Conservation (phyloP, 2,329 filamentous ascomycete genomes). For the Acephala macrosclerotiorum region DNA sequence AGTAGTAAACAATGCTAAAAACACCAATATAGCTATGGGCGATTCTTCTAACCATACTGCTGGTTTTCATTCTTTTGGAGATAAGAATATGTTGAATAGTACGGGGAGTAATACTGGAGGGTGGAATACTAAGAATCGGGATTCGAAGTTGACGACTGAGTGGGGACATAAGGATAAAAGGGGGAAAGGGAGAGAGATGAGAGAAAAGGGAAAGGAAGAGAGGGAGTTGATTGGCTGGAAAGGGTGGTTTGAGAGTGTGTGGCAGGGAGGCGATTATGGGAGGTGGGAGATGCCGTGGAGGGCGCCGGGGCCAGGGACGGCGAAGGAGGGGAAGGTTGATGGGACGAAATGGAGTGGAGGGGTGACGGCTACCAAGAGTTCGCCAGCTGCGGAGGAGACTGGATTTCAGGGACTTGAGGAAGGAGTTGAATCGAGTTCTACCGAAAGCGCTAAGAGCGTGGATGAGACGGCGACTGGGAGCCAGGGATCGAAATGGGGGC, state of each 20-base stretch:
- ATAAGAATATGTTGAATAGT: slow-evolving; percentile 19
- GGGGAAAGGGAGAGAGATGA: neutral
- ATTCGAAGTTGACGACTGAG: neutral
- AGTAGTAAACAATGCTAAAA: slow-evolving; percentile 15
- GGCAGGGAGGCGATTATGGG: neutral
- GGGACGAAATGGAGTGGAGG: neutral
- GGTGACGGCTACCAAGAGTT: too few species aligned
- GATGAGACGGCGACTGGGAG: neutral
- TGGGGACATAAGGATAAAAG: neutral
- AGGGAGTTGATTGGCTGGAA: neutral
- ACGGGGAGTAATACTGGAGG: slow-evolving; percentile 19
- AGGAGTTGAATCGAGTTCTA: neutral
- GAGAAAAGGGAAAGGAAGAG: neutral
- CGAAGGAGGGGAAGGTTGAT: neutral
- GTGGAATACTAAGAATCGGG: slow-evolving; percentile 17
- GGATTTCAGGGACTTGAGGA: neutral
- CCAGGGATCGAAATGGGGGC: neutral
- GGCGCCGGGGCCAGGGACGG: neutral
- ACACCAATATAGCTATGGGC: slow-evolving; percentile 12
- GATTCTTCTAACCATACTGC: slow-evolving; percentile 8
- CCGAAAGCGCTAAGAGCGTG: neutral
- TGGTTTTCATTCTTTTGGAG: slow-evolving; percentile 14
- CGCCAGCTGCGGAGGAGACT: neutral
- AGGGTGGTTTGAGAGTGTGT: neutral
- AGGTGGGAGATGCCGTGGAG: neutral